These are phyloP conservation scores for Backusella mclennaniae DNA, from an alignment of 192 early-diverging fungal genomes.

Conservation along the genomic window DNA sequence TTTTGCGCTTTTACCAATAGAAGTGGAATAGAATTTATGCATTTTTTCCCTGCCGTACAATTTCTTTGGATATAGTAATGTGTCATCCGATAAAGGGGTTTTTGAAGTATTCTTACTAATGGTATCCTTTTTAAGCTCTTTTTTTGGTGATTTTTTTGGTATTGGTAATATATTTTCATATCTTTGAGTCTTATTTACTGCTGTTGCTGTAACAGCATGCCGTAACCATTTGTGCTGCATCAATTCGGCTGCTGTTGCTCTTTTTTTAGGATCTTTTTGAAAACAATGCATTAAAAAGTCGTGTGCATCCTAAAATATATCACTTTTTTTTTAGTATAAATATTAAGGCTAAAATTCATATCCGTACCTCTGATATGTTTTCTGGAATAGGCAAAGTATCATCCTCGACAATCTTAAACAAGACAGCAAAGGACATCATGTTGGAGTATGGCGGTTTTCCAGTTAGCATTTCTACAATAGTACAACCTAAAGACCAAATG, in stretches of 20 bases:
- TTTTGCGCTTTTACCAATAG: not conserved
- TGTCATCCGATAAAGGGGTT: not conserved
- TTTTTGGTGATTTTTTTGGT: not conserved
- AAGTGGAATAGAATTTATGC: not conserved
- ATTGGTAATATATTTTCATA: not conserved
- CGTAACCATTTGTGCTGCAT: conserved; percentile 69
- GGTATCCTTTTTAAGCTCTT: not conserved
- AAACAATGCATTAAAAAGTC: conserved; percentile 87
- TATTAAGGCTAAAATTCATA: not conserved
- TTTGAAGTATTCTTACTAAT: not conserved
- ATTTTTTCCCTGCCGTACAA: not conserved
- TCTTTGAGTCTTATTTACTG: not conserved
- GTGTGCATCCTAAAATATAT: conserved; percentile 7
- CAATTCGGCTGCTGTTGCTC: conserved; percentile 73
- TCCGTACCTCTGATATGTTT: conserved; percentile 55
- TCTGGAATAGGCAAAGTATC: conserved; percentile 84
- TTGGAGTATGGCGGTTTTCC: conserved; percentile 90
- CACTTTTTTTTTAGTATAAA: not conserved
- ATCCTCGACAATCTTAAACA: conserved; percentile 93
- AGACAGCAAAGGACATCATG: conserved; percentile 82
- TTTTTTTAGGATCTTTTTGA: conserved; percentile 68
- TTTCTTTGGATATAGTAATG: not conserved
- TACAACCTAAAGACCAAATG: conserved; percentile 96
- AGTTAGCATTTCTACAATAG: conserved; percentile 87
- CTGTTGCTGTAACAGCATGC: not conserved